These are phyloP conservation scores for Spinacia oleracea DNA, from an alignment of 179 eudicot species.

Conservation along the genomic window DNA sequence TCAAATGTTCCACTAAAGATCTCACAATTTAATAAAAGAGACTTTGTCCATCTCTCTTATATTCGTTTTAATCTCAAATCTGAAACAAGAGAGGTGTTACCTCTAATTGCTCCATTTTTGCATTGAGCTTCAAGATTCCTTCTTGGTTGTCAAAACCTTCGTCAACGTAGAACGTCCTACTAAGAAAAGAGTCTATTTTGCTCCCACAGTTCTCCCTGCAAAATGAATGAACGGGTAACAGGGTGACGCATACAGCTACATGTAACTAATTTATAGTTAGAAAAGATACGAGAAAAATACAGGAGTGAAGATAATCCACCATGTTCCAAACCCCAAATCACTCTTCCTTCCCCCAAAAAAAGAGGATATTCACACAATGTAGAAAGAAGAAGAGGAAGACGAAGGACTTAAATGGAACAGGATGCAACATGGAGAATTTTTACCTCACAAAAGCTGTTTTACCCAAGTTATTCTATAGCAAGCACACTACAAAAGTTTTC, in stretches of 20 bases:
- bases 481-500: neutral
- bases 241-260: slow-evolving; percentile 5
- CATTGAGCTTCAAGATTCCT: slow-evolving; percentile 32
- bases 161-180: slow-evolving; percentile 27
- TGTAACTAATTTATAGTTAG: neutral
- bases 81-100: slow-evolving; percentile 11
- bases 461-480: neutral
- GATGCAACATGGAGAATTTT: neutral
- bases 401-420: neutral
- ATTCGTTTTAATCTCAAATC: neutral
- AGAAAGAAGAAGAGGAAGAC: neutral
- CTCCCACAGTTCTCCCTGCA: slow-evolving; percentile 38
- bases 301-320: neutral
- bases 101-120: slow-evolving; percentile 28
- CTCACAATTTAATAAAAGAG: neutral
- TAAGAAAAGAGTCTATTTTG: slow-evolving; percentile 35
- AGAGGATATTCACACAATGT: neutral
- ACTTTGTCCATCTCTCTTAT: neutral
- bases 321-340: neutral
- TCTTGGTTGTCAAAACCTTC: slow-evolving; percentile 33
- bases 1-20: neutral
- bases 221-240: neutral
- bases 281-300: neutral
- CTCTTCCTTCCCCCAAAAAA: no score
- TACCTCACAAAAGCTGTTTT: neutral